Evolutionary conservation across 495 filamentous ascomycete genomes (phyloP).

Genomic region (Neurospora pannonica): DNA sequence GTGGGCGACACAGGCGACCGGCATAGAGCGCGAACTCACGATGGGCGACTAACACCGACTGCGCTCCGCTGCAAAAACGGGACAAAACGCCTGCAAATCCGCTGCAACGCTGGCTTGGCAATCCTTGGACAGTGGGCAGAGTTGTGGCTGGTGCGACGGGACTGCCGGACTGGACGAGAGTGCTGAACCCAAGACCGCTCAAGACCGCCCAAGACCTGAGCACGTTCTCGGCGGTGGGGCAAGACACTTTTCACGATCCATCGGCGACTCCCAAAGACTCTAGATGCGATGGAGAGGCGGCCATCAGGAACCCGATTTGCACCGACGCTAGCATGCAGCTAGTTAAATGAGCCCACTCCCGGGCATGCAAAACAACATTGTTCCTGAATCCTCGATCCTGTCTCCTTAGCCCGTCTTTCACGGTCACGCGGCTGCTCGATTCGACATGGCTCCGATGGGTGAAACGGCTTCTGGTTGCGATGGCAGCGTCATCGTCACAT

Average conservation of each 20-base stretch:
- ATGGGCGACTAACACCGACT: conserved; percentile 1
- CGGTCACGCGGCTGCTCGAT: not conserved
- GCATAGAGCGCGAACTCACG: conserved; percentile 10
- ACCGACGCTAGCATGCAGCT: not conserved
- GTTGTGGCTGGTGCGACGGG: conserved; percentile 11
- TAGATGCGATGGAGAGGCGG: not conserved
- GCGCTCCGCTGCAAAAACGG: not conserved
- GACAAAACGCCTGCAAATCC: not conserved
- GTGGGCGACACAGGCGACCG: not conserved
- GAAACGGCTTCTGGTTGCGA: not conserved
- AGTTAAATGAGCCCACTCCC: not conserved
- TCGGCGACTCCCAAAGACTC: not conserved
- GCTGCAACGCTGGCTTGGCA: not conserved
- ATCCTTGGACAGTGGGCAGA: not conserved
- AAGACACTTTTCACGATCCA: not conserved
- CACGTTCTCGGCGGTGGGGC: not conserved
- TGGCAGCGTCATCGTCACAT: not conserved
- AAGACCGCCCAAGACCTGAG: not conserved
- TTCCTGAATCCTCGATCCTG: not conserved
- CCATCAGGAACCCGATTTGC: not conserved
- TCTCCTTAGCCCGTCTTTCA: not conserved
- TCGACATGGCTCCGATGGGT: not conserved
- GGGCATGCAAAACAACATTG: not conserved
- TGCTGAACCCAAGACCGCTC: not conserved
- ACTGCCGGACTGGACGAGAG: conserved; percentile 8